Conservation (phyloP, 2,329 filamentous ascomycete genomes). For the Phoma sp. region DNA sequence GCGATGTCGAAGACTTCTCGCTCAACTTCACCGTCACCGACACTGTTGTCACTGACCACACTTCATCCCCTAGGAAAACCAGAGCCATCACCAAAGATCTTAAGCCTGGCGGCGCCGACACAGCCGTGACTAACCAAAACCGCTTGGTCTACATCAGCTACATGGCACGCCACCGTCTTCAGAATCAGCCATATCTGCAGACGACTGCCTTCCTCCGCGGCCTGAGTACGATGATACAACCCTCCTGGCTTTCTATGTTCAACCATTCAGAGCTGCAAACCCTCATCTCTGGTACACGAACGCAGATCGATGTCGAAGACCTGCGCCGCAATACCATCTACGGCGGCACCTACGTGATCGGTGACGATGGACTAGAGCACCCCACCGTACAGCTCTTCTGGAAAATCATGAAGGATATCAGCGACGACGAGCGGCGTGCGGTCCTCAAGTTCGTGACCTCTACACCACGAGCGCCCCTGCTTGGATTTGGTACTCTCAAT, state of each 20-base stretch:
- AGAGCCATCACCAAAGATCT: slow-evolving; percentile 76
- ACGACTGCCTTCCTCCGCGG: slow-evolving; percentile 88
- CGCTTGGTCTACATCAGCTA: slow-evolving; percentile 93
- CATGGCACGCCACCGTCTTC: slow-evolving; percentile 84
- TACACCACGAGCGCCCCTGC: slow-evolving; percentile 84
- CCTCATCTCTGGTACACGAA: slow-evolving; percentile 85
- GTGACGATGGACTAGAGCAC: slow-evolving; percentile 88
- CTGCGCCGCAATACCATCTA: slow-evolving; percentile 84
- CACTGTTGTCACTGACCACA: slow-evolving; percentile 53
- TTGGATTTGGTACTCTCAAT: slow-evolving; percentile 86
- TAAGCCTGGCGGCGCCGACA: slow-evolving; percentile 76
- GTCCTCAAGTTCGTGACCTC: slow-evolving; percentile 96
- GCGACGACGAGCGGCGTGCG: slow-evolving; percentile 78
- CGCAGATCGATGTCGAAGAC: slow-evolving; percentile 86
- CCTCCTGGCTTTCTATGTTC: slow-evolving; percentile 97
- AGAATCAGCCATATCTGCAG: slow-evolving; percentile 78
- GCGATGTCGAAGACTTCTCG: slow-evolving; percentile 78
- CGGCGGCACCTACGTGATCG: slow-evolving; percentile 84
- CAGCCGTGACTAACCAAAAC: slow-evolving; percentile 87
- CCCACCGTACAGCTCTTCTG: slow-evolving; percentile 87
- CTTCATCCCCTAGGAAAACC: slow-evolving; percentile 48
- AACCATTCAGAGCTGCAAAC: slow-evolving; percentile 95
- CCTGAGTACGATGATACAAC: slow-evolving; percentile 85
- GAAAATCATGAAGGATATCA: slow-evolving; percentile 80
- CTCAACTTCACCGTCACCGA: slow-evolving; percentile 92